Evolutionary conservation across 2,329 filamentous ascomycete species (phyloP).

Genomic region (Colletotrichum australisinense): DNA sequence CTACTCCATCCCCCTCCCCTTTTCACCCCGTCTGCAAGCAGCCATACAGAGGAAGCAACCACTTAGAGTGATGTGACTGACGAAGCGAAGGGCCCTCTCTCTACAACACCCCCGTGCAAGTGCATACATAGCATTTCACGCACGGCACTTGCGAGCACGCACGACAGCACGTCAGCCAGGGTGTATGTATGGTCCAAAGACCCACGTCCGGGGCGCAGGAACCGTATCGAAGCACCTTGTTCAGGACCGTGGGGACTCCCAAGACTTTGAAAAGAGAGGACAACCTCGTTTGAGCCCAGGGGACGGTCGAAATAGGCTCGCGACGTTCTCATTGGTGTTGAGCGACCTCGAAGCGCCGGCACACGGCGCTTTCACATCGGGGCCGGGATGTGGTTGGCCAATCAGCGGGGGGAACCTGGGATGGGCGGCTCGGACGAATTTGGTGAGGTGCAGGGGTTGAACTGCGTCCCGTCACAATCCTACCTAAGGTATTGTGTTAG

Average conservation of each 20-base stretch:
- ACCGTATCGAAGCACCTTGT: constrained; percentile 13
- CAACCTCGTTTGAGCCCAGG: constrained; percentile 1
- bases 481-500: background rate
- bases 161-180: background rate
- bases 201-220: constrained; percentile 9
- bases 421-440: constrained; percentile 29
- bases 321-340: constrained; percentile 33
- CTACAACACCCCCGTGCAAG: background rate
- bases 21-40: background rate
- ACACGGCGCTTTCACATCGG: constrained; percentile 35
- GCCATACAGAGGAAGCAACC: background rate
- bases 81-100: background rate
- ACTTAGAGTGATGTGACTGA: background rate
- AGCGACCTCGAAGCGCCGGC: constrained; percentile 36
- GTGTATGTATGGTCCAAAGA: background rate
- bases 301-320: constrained; percentile 27
- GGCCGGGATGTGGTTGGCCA: constrained; percentile 28
- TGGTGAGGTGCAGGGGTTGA: background rate
- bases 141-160: constrained; percentile 19
- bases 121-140: constrained; percentile 13
- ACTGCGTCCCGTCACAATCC: constrained; percentile 4
- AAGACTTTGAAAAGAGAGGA: background rate
- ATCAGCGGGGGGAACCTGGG: constrained; percentile 22
- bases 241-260: background rate
- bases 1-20: background rate